These are phyloP conservation scores for Arabis alpina DNA, from an alignment of 345 rosid species.

Conservation along the genomic window DNA sequence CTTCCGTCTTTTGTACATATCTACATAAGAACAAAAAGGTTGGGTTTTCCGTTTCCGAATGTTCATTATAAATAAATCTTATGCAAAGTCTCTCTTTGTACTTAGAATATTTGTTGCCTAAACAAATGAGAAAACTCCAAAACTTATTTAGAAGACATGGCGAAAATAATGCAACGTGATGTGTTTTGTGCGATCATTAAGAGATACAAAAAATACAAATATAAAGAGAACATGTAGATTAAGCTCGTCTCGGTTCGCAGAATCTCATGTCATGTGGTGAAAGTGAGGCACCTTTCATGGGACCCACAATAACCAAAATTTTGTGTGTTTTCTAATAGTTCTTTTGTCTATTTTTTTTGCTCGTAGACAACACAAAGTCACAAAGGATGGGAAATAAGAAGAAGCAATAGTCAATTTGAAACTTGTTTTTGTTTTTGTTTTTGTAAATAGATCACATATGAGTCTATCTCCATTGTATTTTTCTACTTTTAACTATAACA, in stretches of 20 bases:
- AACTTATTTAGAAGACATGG: neutral
- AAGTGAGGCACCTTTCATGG: neutral
- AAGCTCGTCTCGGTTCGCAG: constrained; percentile 7
- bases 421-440: too few relatives aligned
- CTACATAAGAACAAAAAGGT: constrained; percentile 15
- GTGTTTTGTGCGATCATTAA: constrained; percentile 36
- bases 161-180: constrained; percentile 35
- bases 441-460: too few relatives aligned
- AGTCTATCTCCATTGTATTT: too few relatives aligned
- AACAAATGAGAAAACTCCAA: constrained; percentile 5
- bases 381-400: neutral
- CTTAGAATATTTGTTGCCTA: neutral
- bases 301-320: neutral
- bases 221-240: neutral
- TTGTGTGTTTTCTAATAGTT: neutral
- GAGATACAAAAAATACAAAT: neutral
- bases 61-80: neutral
- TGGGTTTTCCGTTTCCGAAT: constrained; percentile 11
- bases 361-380: constrained; percentile 6
- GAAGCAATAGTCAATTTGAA: too few relatives aligned
- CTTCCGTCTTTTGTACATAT: constrained; percentile 30
- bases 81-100: neutral
- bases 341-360: neutral
- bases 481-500: too few relatives aligned
- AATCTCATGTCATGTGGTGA: constrained; percentile 32